phyloP scores from a whole-genome alignment of 2,329 filamentous ascomycete species.

The Teratosphaeria pseudoeucalypti region DNA sequence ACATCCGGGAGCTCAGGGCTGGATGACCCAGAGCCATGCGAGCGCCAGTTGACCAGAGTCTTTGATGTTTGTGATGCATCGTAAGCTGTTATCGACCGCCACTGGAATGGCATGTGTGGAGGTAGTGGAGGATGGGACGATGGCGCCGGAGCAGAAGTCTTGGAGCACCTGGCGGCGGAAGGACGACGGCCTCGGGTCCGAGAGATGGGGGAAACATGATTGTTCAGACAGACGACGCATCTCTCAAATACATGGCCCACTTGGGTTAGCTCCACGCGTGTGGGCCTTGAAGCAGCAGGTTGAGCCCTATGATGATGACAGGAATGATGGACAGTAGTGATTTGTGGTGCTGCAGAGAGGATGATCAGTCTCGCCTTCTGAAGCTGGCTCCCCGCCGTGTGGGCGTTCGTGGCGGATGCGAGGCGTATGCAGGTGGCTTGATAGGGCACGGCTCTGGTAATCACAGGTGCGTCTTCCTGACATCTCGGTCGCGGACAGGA shows the following conservation, averaged over 20 bases:
- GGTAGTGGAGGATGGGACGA: background rate
- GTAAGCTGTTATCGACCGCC: conserved; percentile 5
- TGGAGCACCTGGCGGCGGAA: background rate
- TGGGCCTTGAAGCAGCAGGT: background rate
- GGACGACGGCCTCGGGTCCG: background rate
- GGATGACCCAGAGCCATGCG: background rate
- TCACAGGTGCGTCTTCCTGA: conserved; percentile 11
- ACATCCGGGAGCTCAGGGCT: background rate
- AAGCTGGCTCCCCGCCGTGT: background rate
- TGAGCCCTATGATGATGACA: background rate
- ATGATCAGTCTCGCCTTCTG: background rate
- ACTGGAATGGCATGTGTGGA: conserved; percentile 8
- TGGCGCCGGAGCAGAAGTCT: background rate
- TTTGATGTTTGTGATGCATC: conserved; percentile 10
- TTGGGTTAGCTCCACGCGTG: background rate
- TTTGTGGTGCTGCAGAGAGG: background rate
- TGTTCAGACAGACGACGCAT: background rate
- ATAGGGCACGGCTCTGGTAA: conserved; percentile 10
- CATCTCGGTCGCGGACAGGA: conserved; percentile 4
- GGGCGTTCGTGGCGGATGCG: conserved; percentile 17
- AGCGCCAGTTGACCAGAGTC: background rate
- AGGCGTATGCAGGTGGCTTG: conserved; percentile 19
- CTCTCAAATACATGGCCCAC: background rate
- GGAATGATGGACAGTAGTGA: background rate
- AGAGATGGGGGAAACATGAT: background rate